Evolutionary conservation across 2,329 filamentous ascomycete species (phyloP).

Genomic region (Penicillium sp.): DNA sequence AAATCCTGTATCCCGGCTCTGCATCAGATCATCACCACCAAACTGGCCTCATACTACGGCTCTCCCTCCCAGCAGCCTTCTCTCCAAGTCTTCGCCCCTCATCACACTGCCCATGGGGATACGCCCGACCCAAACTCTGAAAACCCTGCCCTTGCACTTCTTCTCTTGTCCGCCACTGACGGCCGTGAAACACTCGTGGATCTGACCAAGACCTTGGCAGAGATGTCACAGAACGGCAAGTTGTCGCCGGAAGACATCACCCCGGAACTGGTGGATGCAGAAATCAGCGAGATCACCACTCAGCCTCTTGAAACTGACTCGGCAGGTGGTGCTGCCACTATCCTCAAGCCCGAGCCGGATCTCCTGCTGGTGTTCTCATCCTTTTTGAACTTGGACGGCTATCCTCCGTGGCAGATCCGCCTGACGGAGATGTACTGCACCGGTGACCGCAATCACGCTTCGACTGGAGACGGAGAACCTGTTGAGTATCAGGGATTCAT

Average conservation of each 20-base stretch:
- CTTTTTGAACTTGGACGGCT: conserved; percentile 76
- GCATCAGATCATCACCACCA: conserved; percentile 71
- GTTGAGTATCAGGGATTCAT: conserved; percentile 95
- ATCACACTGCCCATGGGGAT: conserved; percentile 50
- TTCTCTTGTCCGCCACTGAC: conserved; percentile 81
- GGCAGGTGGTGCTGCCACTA: conserved; percentile 2
- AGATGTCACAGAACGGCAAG: conserved; percentile 90
- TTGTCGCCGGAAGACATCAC: conserved; percentile 76
- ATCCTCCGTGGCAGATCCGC: conserved; percentile 93
- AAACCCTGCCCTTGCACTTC: conserved; percentile 51
- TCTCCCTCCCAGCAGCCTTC: conserved; percentile 58
- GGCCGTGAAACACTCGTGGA: conserved; percentile 92
- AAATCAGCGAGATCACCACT: conserved; percentile 60
- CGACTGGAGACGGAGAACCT: conserved; percentile 36
- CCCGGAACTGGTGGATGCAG: conserved; percentile 78
- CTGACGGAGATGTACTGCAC: conserved; percentile 86
- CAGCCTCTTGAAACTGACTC: conserved; percentile 23
- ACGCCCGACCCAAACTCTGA: conserved; percentile 20
- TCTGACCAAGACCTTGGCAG: conserved; percentile 84
- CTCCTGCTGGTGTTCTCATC: conserved; percentile 82
- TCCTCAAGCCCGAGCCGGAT: conserved; percentile 81
- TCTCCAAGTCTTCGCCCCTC: conserved; percentile 67
- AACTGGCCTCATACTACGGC: conserved; percentile 84
- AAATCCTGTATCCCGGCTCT: conserved; percentile 85
- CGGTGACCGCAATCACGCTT: conserved; percentile 37